Base-by-base conservation (phyloP, 2,329 filamentous ascomycete genomes). In the Xylariomycetidae sp. region DNA sequence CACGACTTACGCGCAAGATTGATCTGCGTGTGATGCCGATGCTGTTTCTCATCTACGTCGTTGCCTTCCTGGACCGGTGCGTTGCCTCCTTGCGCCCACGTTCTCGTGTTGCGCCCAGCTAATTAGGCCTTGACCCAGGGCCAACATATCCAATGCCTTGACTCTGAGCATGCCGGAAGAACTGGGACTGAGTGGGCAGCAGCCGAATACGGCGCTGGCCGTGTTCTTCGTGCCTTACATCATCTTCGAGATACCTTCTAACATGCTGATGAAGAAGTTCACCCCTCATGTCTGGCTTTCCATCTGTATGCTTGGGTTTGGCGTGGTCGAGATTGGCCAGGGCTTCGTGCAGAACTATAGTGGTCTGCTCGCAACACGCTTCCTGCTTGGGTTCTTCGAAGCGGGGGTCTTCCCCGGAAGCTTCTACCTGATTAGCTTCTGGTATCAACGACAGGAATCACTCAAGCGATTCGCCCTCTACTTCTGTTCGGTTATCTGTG, bases 391-490 rank as follows among this genome's bases (percentile, higher is more conserved):
- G 13, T 48, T 74, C 12, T 58, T 64, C 10, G 72, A 76, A 39
- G 65, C 63, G 23, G 69, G 68, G 5, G 65, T 74, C 29, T 69
- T 72, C 38, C 72, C 71, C 1, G 69, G 67, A 4, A 62, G 74
- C 9, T 64, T 72, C 19, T 77, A 73, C 47, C 73, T 78, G 36
- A 58, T 79, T 4, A 74, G 71, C 1, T 76, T 76, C 63, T 81
- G 76, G 73, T 81, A 80, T 40, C 74, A 72, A 37, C 61, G 71
- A 10, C 65, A 72, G 29, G 75, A 80, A 48, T 60, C 71, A 26
- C 72, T 76, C 33, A 76, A 70, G 32, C 62, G 75, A 4, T 68
- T 79, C 25, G 70, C 73, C 4, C 59, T 79, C 5, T 80, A 79
- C 47, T 74, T 67, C 25, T 72, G 70, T 14, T 71, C 5, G 14